Percentiles rank a stretch among this genome's conserved stretches.
Evolutionary conservation across 225 moss, liverwort and hornwort genomes (phyloP).

Genomic region (Neckera pumila): DNA sequence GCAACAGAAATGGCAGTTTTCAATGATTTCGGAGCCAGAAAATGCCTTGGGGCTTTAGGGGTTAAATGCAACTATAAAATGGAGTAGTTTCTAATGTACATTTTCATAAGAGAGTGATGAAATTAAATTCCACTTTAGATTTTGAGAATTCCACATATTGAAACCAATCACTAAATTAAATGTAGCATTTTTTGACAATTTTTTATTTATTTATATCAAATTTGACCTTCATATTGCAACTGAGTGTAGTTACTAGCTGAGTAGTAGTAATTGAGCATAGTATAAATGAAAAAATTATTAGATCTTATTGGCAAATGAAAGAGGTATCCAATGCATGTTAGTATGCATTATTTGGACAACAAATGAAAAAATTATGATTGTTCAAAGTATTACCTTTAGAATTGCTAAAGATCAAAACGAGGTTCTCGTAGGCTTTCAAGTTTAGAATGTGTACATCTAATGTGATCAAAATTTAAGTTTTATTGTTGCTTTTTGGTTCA

Average conservation of each 20-base stretch:
- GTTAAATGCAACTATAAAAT: neutral
- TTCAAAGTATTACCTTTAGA: neutral
- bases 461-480: neutral
- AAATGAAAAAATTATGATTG: neutral
- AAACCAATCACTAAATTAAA: neutral
- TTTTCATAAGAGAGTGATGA: neutral
- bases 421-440: neutral
- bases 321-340: neutral
- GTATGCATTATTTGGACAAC: neutral
- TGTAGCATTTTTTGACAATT: neutral
- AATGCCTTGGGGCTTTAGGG: too few species aligned
- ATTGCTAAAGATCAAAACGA: neutral
- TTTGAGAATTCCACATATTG: accelerated
- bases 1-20: too few species aligned
- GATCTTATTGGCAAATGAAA: neutral
- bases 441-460: neutral
- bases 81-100: accelerated
- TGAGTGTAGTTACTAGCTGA: neutral
- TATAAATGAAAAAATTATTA: too few species aligned
- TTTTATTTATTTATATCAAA: neutral
- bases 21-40: too few species aligned
- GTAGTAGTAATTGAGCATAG: neutral
- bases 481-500: neutral
- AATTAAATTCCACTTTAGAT: neutral
- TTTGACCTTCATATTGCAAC: neutral